Evolutionary conservation across 164 flowering plant species (phyloP), one percentile per base, ranked within the genome.

Genomic region (Annona cherimola): DNA sequence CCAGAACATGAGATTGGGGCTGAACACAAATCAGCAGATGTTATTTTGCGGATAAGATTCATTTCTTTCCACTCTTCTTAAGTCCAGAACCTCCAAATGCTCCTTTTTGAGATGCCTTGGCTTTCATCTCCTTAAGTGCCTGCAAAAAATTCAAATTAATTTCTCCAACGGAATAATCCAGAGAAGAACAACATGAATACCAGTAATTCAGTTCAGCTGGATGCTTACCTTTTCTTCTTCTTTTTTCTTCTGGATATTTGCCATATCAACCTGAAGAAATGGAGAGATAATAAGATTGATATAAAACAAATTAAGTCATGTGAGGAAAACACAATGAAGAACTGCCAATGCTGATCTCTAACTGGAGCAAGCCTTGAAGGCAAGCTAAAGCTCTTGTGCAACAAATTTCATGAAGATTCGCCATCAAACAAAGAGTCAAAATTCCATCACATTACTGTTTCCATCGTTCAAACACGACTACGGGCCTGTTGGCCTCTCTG

Each of bases 31-130:
- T 3, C 64, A 61, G 43, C 11, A 5, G 16, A 12, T 20, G 26
- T 2, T 63, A 39, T 26, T 12, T 63, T 40, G 12, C 16, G 41
- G 4, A 14, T 40, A 44, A 6, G 12, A 63, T 44, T 88, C 85
- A 91, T 79, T 91, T 93, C 87, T 93, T 93, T 69, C 98, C 98
- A 77, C 98, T 93, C 76, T 93, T 93, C 94, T 93, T 93, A 41
- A 91, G 87, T 12, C 98, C 98, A 12, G 97, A 42, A 74, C 98
- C 98, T 71, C 98, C 98, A 71, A 94, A 80, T 16, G 89, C 3
- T 1, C 98, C 98, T 74, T 94, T 94, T 76, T 88, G 93, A 19
- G 79, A 74, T 43, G 98, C 98, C 86, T 94, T 94, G 73, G 96
- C 88, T 72, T 76, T 94, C 62, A 91, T 86, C 78, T 94, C 96